Evolutionary conservation across 148 eudicot species (phyloP), one percentile per base, ranked within the genome.

Genomic region (Rhododendron kiyosumense): DNA sequence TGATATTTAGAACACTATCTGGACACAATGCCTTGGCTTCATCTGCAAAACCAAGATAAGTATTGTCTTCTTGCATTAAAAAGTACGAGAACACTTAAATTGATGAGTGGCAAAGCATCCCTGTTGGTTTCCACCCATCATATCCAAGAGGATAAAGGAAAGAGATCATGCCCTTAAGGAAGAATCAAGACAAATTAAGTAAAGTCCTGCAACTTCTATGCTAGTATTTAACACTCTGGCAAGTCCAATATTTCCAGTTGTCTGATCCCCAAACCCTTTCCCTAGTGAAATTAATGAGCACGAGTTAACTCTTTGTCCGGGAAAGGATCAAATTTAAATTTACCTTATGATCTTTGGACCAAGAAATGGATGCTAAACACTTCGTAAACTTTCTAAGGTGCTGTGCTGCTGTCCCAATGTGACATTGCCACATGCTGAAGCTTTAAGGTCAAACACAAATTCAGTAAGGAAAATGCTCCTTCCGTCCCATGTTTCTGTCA

Each of bases 1-100:
- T 89, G 88, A 97, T 90, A 87, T 94, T 95, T 83, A 97, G 81
- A 69, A 97, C 88, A 86, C 95, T 94, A 67, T 93, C 98, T 54
- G 87, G 85, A 83, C 69, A 78, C 85, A 86, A 67, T 14, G 87
- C 89, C 83, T 89, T 90, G 76, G 89, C 89, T 87, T 91, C 93
- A 83, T 86, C 99, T 95, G 96, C 85, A 83, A 71, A 51, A 84
- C 54, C 22, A 84, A 86, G 83, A 85, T 3, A 84, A 86, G 49
- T 83, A 67, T 54, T n/a, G 51, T 4, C 30, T 57, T 34, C 28
- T 77, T 83, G 73, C 43, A 32, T 32, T 52, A 14, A 8, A 79
- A 38, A 9, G n/a, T 38, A 67, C 52, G 71, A 57, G 22, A 71
- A 57, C n/a, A 54, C 20, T 84, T 51, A 84, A 74, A 36, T 18